Evolutionary conservation across 2,329 filamentous ascomycete genomes (phyloP).

Genomic region (Bipolaris gigantea): DNA sequence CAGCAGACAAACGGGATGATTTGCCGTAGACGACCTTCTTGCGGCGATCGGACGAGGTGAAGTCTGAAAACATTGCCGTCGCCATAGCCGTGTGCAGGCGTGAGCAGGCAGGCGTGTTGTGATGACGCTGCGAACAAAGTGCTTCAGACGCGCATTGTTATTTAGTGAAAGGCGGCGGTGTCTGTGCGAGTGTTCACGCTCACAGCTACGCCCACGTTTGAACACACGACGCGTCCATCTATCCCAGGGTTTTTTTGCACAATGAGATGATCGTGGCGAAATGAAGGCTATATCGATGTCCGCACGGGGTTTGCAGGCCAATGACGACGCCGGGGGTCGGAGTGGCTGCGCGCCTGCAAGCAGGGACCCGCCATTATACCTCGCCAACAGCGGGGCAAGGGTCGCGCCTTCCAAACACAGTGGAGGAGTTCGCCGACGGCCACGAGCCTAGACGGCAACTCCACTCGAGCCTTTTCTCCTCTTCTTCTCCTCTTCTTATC

Average conservation of each 20-base stretch:
- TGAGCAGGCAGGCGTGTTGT: conserved; percentile 12
- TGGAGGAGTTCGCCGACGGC: conserved; percentile 40
- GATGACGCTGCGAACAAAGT: conserved; percentile 7
- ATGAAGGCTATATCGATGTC: conserved; percentile 4
- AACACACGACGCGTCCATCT: conserved; percentile 7
- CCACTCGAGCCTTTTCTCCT: conserved; percentile 19
- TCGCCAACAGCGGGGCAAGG: conserved; percentile 22
- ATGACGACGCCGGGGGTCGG: conserved; percentile 22
- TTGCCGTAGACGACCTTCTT: conserved; percentile 47
- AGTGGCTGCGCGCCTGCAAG: conserved; percentile 19
- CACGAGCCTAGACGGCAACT: conserved; percentile 36
- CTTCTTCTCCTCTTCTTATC: conserved; percentile 26
- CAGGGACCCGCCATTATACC: conserved; percentile 21
- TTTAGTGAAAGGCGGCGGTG: not conserved
- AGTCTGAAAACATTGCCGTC: conserved; percentile 32
- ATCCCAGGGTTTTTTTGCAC: conserved; percentile 2
- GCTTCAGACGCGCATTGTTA: conserved; percentile 28
- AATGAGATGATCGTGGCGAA: conserved; percentile 12
- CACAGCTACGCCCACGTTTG: conserved; percentile 5
- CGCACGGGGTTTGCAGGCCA: conserved; percentile 11
- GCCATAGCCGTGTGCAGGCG: conserved; percentile 23
- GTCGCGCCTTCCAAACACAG: conserved; percentile 22
- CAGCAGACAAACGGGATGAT: conserved; percentile 28
- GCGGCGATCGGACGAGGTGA: conserved; percentile 37
- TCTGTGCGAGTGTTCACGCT: not conserved